Conservation (phyloP, 805 yeast genomes). For the Sugiyamaella qingdaonensis region DNA sequence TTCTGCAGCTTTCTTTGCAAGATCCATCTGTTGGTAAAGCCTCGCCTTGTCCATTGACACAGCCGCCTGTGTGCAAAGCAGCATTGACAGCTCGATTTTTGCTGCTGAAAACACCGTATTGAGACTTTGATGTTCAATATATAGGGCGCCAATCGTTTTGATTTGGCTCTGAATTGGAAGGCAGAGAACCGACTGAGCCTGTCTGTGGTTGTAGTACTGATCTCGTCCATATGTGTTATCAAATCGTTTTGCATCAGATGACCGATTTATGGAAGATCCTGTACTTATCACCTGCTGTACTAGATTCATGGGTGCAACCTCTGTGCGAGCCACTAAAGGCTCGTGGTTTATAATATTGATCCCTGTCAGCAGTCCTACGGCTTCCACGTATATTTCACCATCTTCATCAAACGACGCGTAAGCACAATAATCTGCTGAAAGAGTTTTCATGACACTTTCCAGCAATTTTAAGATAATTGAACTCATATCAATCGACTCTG, state of each 20-base stretch:
- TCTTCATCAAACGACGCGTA: conserved; percentile 31
- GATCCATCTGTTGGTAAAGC: conserved; percentile 45
- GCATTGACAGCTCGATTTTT: conserved; percentile 38
- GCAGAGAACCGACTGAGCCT: conserved; percentile 39
- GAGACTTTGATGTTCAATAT: conserved; percentile 37
- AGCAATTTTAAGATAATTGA: conserved; percentile 39
- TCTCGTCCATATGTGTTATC: conserved; percentile 37
- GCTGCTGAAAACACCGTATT: conserved; percentile 32
- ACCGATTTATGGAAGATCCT: conserved; percentile 37
- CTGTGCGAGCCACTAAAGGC: conserved; percentile 38
- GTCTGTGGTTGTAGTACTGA: conserved; percentile 37
- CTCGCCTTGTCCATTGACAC: conserved; percentile 47
- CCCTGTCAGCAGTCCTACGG: conserved; percentile 27
- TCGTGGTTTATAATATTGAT: conserved; percentile 34
- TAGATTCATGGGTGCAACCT: conserved; percentile 42
- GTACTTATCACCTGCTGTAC: conserved; percentile 38
- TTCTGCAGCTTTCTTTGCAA: conserved; percentile 39
- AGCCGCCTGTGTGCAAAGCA: conserved; percentile 50
- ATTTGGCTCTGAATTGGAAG: conserved; percentile 43
- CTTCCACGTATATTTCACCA: conserved; percentile 30
- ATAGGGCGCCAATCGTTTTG: conserved; percentile 44
- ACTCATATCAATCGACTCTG: conserved; percentile 41
- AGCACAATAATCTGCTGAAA: conserved; percentile 38
- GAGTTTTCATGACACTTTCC: conserved; percentile 37
- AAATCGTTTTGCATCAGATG: conserved; percentile 36